Conservation (phyloP, 1,284 basidiomycete genomes). For the Cronartium quercuum region DNA sequence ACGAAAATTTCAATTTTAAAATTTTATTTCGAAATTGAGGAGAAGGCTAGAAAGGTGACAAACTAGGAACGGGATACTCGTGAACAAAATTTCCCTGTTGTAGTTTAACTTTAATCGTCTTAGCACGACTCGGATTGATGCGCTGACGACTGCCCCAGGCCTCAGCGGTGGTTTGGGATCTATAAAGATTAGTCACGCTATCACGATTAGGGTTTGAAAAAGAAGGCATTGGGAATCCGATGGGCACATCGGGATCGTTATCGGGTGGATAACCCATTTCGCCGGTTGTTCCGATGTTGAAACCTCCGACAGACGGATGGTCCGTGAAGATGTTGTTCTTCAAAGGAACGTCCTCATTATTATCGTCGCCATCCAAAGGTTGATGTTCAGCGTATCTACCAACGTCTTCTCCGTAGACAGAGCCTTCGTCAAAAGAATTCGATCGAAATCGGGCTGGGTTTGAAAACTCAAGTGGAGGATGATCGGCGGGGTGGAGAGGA, state of each 20-base stretch:
- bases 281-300: neutral
- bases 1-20: neutral
- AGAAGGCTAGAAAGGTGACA: neutral
- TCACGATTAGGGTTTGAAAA: slow-evolving; percentile 10
- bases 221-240: slow-evolving; percentile 21
- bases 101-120: slow-evolving; percentile 39
- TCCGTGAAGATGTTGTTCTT: neutral
- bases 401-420: neutral
- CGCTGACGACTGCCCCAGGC: slow-evolving; percentile 36
- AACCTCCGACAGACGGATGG: neutral
- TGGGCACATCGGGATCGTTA: slow-evolving; percentile 1
- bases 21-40: neutral
- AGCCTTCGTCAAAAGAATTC: neutral
- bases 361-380: neutral
- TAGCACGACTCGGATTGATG: slow-evolving; percentile 36
- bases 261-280: slow-evolving; percentile 3
- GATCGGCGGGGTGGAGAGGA: neutral
- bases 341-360: neutral
- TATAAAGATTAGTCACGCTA: slow-evolving; percentile 20
- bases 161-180: slow-evolving; percentile 36
- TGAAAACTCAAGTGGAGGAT: neutral
- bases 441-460: neutral
- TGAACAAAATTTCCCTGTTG: slow-evolving; percentile 37
- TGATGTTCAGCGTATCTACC: neutral
- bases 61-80: slow-evolving; percentile 38